Conservation (phyloP, 345 rosid genomes). For the Gynandropsis gynandra region DNA sequence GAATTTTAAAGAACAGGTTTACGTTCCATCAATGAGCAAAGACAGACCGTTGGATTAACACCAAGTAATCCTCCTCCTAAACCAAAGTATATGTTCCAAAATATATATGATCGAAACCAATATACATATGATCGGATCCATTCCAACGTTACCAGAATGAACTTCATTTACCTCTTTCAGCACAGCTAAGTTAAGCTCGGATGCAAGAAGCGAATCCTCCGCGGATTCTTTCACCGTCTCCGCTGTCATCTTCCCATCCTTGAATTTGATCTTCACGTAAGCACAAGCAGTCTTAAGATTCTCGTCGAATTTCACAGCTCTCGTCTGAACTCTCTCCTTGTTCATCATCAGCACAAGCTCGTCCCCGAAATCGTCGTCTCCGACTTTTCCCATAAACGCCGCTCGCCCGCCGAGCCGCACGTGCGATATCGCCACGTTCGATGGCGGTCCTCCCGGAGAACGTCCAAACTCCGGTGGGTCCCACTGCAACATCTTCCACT, state of each 20-base stretch:
- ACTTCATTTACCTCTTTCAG: constrained; percentile 65
- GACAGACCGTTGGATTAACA: too few species aligned
- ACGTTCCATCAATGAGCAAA: too few species aligned
- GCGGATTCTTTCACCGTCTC: constrained; percentile 66
- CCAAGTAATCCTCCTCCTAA: too few species aligned
- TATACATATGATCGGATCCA: too few species aligned
- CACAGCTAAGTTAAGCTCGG: constrained; percentile 68
- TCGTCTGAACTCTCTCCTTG: constrained; percentile 78
- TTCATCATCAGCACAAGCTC: constrained; percentile 79
- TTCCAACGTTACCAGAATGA: not conserved
- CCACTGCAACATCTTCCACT: constrained; percentile 96
- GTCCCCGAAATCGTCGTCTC: constrained; percentile 58
- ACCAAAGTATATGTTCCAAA: constrained; percentile 1
- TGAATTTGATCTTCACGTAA: constrained; percentile 56
- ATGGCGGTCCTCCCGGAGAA: constrained; percentile 82
- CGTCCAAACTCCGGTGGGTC: constrained; percentile 84
- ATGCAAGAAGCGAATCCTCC: constrained; percentile 60
- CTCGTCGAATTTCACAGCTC: constrained; percentile 64
- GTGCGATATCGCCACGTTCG: constrained; percentile 80
- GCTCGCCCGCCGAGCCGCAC: constrained; percentile 87
- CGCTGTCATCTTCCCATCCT: constrained; percentile 59
- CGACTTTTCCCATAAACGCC: constrained; percentile 90
- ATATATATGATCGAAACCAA: not conserved
- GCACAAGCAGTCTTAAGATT: constrained; percentile 53
- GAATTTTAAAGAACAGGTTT: too few species aligned